These are phyloP conservation scores for Malbranchea zuffiana DNA, from an alignment of 2,329 filamentous ascomycete genomes.

Conservation along the genomic window DNA sequence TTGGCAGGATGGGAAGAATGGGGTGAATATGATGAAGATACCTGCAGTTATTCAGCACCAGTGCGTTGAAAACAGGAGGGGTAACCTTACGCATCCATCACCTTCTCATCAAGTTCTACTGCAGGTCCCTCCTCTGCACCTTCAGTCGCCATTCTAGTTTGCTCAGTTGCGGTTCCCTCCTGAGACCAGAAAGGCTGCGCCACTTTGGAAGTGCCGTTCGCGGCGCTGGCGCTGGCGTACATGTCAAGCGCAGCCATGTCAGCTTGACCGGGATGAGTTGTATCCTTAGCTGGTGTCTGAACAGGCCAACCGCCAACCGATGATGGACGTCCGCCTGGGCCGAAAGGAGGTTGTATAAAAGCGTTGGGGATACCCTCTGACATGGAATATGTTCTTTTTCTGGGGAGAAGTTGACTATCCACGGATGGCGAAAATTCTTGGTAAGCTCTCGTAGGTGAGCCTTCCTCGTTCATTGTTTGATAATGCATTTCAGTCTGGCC, in stretches of 20 bases:
- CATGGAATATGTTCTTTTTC: slow-evolving; percentile 42
- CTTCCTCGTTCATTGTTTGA: slow-evolving; percentile 31
- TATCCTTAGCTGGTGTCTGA: slow-evolving; percentile 21
- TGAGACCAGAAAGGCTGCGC: slow-evolving; percentile 31
- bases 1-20: slow-evolving; percentile 32
- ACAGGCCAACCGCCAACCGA: slow-evolving; percentile 21
- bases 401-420: slow-evolving; percentile 29
- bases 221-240: slow-evolving; percentile 23
- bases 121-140: slow-evolving; percentile 27
- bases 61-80: not conserved
- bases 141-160: slow-evolving; percentile 23
- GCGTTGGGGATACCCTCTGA: slow-evolving; percentile 37
- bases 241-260: slow-evolving; percentile 11
- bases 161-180: slow-evolving; percentile 12
- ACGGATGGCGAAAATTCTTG: slow-evolving; percentile 46
- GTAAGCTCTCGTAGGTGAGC: slow-evolving; percentile 32
- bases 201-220: slow-evolving; percentile 31
- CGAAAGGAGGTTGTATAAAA: slow-evolving; percentile 31
- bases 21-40: slow-evolving; percentile 34
- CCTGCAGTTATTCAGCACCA: slow-evolving; percentile 16
- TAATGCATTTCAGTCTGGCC: slow-evolving; percentile 31
- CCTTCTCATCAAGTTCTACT: slow-evolving; percentile 29
- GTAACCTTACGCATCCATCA: slow-evolving; percentile 30
- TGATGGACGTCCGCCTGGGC: slow-evolving; percentile 13
- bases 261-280: slow-evolving; percentile 14